Percentiles rank a stretch among this genome's conserved stretches.
phyloP scores from a whole-genome alignment of 169 alveolate genomes.

The Eimeria falciformis region DNA sequence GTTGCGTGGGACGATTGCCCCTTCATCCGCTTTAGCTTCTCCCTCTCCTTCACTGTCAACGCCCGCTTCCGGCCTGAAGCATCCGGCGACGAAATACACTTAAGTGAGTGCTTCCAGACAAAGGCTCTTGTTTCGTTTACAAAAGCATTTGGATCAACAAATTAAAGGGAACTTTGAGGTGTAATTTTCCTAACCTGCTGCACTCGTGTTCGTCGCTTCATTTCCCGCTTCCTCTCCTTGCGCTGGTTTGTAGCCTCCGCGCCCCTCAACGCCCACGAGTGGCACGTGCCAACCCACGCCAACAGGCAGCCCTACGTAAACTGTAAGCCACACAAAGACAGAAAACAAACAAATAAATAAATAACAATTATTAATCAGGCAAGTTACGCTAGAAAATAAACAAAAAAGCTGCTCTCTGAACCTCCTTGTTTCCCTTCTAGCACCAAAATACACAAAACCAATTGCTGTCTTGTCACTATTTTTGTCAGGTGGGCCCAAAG shows the following conservation, averaged over 20 bases:
- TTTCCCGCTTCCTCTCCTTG: not conserved
- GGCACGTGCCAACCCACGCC: conserved; percentile 67
- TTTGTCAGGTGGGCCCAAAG: too few species aligned
- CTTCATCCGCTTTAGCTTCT: conserved; percentile 72
- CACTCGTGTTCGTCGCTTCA: not conserved
- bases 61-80: conserved; percentile 5
- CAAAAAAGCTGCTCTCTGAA: too few species aligned
- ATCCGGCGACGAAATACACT: not conserved
- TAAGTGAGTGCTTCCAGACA: not conserved
- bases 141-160: too few species aligned
- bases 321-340: not conserved
- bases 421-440: too few species aligned
- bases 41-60: conserved; percentile 71
- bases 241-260: conserved; percentile 45
- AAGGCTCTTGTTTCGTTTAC: not conserved
- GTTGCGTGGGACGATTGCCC: conserved; percentile 75
- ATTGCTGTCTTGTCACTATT: too few species aligned
- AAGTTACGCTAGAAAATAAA: too few species aligned
- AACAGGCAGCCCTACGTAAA: conserved; percentile 58
- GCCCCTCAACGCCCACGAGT: conserved; percentile 55
- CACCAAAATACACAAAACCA: too few species aligned
- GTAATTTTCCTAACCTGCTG: too few species aligned
- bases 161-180: too few species aligned
- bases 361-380: too few species aligned
- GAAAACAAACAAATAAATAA: too few species aligned